phyloP scores from a whole-genome alignment of 345 rosid species.

The Gossypium mustelinum region DNA sequence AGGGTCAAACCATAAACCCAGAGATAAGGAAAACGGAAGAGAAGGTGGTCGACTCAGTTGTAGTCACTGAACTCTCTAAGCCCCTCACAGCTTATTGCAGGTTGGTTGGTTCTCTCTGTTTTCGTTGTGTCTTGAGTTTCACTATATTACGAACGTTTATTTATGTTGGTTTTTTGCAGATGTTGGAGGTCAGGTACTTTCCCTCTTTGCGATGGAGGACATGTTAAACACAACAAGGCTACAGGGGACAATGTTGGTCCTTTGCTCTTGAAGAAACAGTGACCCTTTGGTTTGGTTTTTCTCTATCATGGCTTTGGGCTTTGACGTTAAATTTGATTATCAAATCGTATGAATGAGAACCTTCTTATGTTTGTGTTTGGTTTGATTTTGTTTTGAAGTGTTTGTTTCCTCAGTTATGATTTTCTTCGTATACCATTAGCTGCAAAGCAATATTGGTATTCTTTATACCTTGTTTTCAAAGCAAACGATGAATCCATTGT shows the following conservation, averaged over 20 bases:
- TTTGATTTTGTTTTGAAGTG: background rate
- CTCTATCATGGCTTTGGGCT: background rate
- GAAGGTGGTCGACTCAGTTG: conserved; percentile 77
- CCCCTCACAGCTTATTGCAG: conserved; percentile 83
- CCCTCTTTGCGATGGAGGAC: conserved; percentile 86
- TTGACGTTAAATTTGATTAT: background rate
- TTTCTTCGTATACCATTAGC: too few relatives aligned
- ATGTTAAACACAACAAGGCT: conserved; percentile 92
- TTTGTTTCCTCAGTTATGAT: background rate
- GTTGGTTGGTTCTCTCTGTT: conserved; percentile 26
- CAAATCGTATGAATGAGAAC: background rate
- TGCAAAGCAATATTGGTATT: too few relatives aligned
- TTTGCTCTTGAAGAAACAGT: conserved; percentile 56
- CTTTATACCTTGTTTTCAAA: too few relatives aligned
- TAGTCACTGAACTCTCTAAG: conserved; percentile 69
- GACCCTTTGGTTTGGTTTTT: background rate
- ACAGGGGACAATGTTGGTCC: conserved; percentile 91
- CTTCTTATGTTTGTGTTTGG: background rate
- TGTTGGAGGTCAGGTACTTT: conserved; percentile 95
- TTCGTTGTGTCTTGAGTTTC: background rate
- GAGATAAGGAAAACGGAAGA: conserved; percentile 73
- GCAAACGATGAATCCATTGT: too few relatives aligned
- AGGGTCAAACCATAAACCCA: conserved; percentile 59
- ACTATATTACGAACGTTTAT: background rate
- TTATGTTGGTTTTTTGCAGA: conserved; percentile 28